phyloP scores from a whole-genome alignment of 2,329 filamentous ascomycete genomes.

The Exophiala alcalophila region DNA sequence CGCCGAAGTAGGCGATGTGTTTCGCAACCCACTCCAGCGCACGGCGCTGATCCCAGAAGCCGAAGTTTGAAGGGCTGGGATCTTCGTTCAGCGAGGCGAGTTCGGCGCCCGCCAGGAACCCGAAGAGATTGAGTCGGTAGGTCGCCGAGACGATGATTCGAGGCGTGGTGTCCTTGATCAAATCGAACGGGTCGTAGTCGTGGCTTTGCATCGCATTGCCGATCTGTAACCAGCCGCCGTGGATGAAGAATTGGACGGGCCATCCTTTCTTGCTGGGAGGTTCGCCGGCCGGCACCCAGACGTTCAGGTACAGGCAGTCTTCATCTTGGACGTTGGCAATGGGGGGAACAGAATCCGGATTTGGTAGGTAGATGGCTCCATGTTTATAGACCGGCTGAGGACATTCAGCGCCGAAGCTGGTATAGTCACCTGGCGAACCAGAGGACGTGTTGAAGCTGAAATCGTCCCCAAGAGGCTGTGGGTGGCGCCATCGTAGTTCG shows the following conservation, averaged over 20 bases:
- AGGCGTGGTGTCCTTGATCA: slow-evolving; percentile 37
- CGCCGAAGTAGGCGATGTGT: slow-evolving; percentile 48
- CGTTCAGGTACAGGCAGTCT: slow-evolving; percentile 51
- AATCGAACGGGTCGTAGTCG: slow-evolving; percentile 45
- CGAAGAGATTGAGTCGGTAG: slow-evolving; percentile 50
- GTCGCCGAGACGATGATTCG: slow-evolving; percentile 46
- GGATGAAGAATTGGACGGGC: slow-evolving; percentile 37
- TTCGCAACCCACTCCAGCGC: slow-evolving; percentile 53
- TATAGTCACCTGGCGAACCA: slow-evolving; percentile 38
- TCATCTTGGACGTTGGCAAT: slow-evolving; percentile 39
- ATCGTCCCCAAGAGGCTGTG: slow-evolving; percentile 34
- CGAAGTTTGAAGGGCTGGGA: slow-evolving; percentile 40
- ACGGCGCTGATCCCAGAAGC: slow-evolving; percentile 49
- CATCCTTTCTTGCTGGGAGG: slow-evolving; percentile 28
- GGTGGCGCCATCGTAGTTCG: slow-evolving; percentile 40
- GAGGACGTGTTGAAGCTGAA: slow-evolving; percentile 33
- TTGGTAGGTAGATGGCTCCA: slow-evolving; percentile 27
- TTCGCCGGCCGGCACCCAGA: slow-evolving; percentile 45
- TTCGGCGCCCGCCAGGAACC: slow-evolving; percentile 47
- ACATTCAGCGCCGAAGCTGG: slow-evolving; percentile 40
- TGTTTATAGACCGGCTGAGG: slow-evolving; percentile 39
- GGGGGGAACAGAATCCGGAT: slow-evolving; percentile 31
- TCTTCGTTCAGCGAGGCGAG: slow-evolving; percentile 36
- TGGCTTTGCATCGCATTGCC: slow-evolving; percentile 45
- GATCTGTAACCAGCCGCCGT: slow-evolving; percentile 51